Evolutionary conservation across 2,329 filamentous ascomycete genomes (phyloP).

Genomic region (Ceratocystiopsis minuta): DNA sequence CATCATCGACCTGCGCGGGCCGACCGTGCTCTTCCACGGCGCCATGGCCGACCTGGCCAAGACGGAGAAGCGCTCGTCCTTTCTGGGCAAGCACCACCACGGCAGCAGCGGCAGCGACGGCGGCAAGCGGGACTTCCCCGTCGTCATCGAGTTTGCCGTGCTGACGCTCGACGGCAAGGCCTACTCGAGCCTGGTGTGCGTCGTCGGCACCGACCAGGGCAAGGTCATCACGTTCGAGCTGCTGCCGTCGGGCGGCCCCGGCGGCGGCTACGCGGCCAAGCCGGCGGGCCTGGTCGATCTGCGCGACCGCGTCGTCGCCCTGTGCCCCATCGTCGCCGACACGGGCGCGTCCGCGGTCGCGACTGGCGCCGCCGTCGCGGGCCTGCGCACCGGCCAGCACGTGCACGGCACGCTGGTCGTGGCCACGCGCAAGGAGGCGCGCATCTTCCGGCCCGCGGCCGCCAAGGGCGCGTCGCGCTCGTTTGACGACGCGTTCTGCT

Average conservation of each 20-base stretch:
- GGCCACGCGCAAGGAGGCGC: constrained; percentile 50
- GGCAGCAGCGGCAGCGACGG: constrained; percentile 14
- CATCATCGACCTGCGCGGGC: constrained; percentile 76
- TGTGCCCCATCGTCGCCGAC: constrained; percentile 64
- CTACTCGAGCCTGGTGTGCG: constrained; percentile 85
- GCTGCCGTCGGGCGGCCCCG: constrained; percentile 51
- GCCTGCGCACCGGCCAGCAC: constrained; percentile 54
- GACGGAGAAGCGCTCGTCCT: constrained; percentile 56
- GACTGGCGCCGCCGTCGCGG: constrained; percentile 56
- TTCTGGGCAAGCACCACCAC: constrained; percentile 38
- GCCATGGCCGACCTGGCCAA: constrained; percentile 58
- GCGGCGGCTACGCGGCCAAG: constrained; percentile 53
- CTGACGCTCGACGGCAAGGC: constrained; percentile 87
- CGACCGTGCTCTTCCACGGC: constrained; percentile 61
- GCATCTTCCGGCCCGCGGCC: constrained; percentile 71
- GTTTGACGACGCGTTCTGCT: constrained; percentile 70
- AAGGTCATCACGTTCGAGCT: constrained; percentile 82
- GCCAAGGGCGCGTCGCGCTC: constrained; percentile 83
- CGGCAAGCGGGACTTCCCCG: constrained; percentile 52
- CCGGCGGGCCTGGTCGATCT: constrained; percentile 50
- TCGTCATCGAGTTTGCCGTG: constrained; percentile 74
- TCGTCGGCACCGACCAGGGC: constrained; percentile 74
- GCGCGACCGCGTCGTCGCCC: constrained; percentile 53
- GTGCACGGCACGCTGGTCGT: constrained; percentile 68
- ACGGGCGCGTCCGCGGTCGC: constrained; percentile 61